phyloP scores from a whole-genome alignment of 129 eudicot species.

The Flaveria robusta region DNA sequence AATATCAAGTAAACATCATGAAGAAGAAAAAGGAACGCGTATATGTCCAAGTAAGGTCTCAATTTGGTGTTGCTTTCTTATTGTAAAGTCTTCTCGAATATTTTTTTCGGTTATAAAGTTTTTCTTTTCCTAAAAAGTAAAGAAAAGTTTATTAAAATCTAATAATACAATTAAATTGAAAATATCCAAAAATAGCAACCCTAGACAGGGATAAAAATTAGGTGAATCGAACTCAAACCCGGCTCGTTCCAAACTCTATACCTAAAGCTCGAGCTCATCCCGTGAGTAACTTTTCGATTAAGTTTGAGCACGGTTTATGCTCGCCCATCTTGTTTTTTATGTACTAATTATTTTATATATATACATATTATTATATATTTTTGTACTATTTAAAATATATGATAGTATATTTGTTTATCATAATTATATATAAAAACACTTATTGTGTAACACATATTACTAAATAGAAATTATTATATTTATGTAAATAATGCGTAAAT shows the following conservation, averaged over 20 bases:
- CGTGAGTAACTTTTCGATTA: neutral
- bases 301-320: neutral
- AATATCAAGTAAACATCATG: conserved; percentile 12
- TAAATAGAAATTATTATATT: too few species aligned
- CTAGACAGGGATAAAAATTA: neutral
- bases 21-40: conserved; percentile 10
- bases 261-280: neutral
- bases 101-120: neutral
- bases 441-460: too few species aligned
- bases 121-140: conserved; percentile 1
- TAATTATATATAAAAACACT: too few species aligned
- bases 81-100: conserved; percentile 27
- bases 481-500: too few species aligned
- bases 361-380: too few species aligned
- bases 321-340: too few species aligned
- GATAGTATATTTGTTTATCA: too few species aligned
- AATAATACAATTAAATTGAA: neutral
- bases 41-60: neutral
- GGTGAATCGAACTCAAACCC: neutral
- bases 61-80: conserved; percentile 28
- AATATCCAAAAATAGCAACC: conserved; percentile 12
- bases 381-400: too few species aligned
- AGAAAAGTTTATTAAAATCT: neutral
- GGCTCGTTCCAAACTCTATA: neutral
- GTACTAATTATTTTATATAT: too few species aligned